A percentile compares a stretch with the other conserved stretches of the same genome.
These are phyloP conservation scores for Phytophthora fragariaefolia DNA, from an alignment of 352 stramenopile genomes.

Conservation along the genomic window DNA sequence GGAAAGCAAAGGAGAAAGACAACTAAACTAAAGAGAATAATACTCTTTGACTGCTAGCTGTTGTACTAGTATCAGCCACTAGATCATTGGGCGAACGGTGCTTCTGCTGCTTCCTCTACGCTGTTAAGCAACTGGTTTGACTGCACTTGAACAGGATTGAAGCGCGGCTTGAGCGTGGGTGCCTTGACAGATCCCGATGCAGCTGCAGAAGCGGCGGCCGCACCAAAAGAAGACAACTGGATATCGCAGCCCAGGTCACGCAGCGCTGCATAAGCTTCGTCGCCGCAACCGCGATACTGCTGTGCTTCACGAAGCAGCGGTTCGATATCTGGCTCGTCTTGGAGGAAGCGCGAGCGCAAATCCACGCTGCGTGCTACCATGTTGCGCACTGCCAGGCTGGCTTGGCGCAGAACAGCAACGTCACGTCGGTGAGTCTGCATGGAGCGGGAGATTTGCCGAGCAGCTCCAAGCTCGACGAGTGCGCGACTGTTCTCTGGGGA, in stretches of 20 bases:
- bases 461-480: slow-evolving; percentile 60
- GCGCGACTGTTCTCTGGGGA: slow-evolving; percentile 66
- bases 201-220: slow-evolving; percentile 19
- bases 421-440: slow-evolving; percentile 60
- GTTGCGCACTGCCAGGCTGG: slow-evolving; percentile 82
- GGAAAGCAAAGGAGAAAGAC: slow-evolving; percentile 18
- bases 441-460: slow-evolving; percentile 53
- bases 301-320: slow-evolving; percentile 66
- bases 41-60: slow-evolving; percentile 4
- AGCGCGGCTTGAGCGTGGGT: slow-evolving; percentile 40
- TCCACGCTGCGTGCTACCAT: slow-evolving; percentile 72
- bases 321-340: slow-evolving; percentile 73
- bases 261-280: slow-evolving; percentile 81
- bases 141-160: slow-evolving; percentile 72
- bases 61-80: background rate
- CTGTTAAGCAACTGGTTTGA: slow-evolving; percentile 60
- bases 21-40: slow-evolving; percentile 20
- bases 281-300: slow-evolving; percentile 67
- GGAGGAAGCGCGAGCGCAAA: slow-evolving; percentile 62
- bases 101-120: slow-evolving; percentile 60
- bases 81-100: slow-evolving; percentile 54
- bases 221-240: slow-evolving; percentile 64
- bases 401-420: slow-evolving; percentile 66
- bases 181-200: slow-evolving; percentile 29
- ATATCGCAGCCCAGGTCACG: slow-evolving; percentile 79